Conservation (phyloP, 352 stramenopile genomes). For the Globisporangium abappressorium region DNA sequence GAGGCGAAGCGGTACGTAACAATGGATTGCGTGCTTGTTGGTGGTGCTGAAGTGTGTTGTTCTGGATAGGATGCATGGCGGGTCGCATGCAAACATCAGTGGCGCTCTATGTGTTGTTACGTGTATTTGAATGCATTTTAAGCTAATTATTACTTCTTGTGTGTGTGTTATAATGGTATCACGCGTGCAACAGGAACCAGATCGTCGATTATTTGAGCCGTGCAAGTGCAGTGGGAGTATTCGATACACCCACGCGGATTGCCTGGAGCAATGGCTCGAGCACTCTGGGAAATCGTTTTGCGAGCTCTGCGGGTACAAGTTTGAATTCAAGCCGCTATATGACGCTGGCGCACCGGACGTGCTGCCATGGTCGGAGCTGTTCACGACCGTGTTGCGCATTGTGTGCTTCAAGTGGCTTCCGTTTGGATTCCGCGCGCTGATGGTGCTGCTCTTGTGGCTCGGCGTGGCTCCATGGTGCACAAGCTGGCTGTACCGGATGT, state of each 20-base stretch:
- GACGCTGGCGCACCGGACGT: conserved; percentile 81
- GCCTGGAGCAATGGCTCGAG: conserved; percentile 92
- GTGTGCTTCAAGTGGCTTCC: conserved; percentile 88
- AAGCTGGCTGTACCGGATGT: conserved; percentile 94
- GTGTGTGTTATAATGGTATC: neutral
- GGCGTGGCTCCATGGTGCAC: conserved; percentile 88
- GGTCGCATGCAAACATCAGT: neutral
- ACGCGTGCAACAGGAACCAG: conserved; percentile 40
- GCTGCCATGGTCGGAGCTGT: conserved; percentile 85
- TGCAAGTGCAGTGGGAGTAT: conserved; percentile 96
- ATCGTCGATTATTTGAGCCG: conserved; percentile 71
- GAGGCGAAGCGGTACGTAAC: conserved; percentile 82
- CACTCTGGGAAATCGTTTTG: conserved; percentile 91
- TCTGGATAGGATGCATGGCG: neutral
- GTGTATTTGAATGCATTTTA: neutral
- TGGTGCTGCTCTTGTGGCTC: conserved; percentile 87
- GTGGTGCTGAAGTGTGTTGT: neutral
- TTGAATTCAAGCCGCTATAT: conserved; percentile 93
- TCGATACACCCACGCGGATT: conserved; percentile 93
- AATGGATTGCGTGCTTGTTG: neutral
- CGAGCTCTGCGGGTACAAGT: conserved; percentile 92
- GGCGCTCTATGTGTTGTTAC: neutral
- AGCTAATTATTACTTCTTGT: neutral
- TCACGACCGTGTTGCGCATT: conserved; percentile 78
- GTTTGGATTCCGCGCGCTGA: conserved; percentile 62